Evolutionary conservation across 108 stramenopile species (phyloP), one percentile per base, ranked within the genome.

Genomic region (Nannochloropsis salina): DNA sequence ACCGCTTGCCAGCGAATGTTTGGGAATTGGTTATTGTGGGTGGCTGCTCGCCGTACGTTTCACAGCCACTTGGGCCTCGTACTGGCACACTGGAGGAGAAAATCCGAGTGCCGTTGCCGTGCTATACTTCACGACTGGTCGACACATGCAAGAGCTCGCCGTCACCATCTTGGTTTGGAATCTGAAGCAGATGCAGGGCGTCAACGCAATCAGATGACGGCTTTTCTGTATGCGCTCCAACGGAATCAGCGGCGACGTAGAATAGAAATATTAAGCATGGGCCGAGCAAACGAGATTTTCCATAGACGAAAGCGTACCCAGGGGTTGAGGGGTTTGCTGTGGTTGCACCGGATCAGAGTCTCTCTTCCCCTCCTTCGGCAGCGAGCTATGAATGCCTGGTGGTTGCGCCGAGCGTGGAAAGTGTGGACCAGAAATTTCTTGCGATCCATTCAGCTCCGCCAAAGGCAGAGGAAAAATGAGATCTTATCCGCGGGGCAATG

Each of bases 1-100:
- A 74, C 61, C 61, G n/a, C n/a, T n/a, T 15, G 61, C 61, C 61
- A n/a, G n/a, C 61, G 61, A n/a, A n/a, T 15, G 61, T n/a, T 74
- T 74, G 61, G 20, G n/a, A n/a, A 15, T 2, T 74, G 15, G 61
- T n/a, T 6, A 15, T n/a, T n/a, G 61, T 74, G 6, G 3, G 61
- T 8, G 61, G 61, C 15, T 4, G 8, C 61, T 74, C 61, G 61
- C n/a, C 61, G 6, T 8, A n/a, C n/a, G n/a, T 15, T 15, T n/a
- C 20, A 74, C 15, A 74, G 5, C 3, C 61, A n/a, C 2, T 4
- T 74, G 15, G n/a, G 15, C n/a, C 20, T n/a, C 2, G 6, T 8
- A 15, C 15, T 15, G 20, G 61, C 2, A n/a, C 61, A 74, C 1
- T 2, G 61, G 2, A 74, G 61, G 6, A 15, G 61, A n/a, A n/a